A percentile compares a stretch with the other conserved stretches of the same genome.
Evolutionary conservation across 495 filamentous ascomycete genomes (phyloP).

Genomic region (Penicillium coprophilum): DNA sequence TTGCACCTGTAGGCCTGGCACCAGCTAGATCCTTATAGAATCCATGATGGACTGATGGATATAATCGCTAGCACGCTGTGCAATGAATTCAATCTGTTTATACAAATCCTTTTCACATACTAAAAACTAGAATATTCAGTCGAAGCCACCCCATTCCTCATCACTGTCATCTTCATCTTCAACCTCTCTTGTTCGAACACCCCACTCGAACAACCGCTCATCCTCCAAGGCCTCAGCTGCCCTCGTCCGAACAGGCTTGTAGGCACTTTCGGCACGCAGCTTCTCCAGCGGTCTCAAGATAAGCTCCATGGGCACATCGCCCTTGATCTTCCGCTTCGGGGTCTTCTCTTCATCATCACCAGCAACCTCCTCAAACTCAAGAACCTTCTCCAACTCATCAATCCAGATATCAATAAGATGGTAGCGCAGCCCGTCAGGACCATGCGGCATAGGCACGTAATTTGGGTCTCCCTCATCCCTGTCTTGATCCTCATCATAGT

Average conservation of each 20-base stretch:
- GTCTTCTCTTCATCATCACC: slow-evolving; percentile 27
- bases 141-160: slow-evolving; percentile 72
- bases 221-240: slow-evolving; percentile 73
- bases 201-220: slow-evolving; percentile 65
- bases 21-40: slow-evolving; percentile 18
- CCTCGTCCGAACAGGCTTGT: slow-evolving; percentile 69
- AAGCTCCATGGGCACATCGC: slow-evolving; percentile 47
- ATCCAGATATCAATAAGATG: slow-evolving; percentile 91
- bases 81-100: slow-evolving; percentile 19
- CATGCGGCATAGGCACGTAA: slow-evolving; percentile 47
- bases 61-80: slow-evolving; percentile 24
- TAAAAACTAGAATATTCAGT: slow-evolving; percentile 7
- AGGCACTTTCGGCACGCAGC: slow-evolving; percentile 55
- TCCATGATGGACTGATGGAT: slow-evolving; percentile 11
- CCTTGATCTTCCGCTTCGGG: slow-evolving; percentile 34
- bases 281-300: slow-evolving; percentile 61
- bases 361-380: slow-evolving; percentile 50
- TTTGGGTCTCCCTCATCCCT: slow-evolving; percentile 31
- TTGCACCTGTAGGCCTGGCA: neutral
- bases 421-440: slow-evolving; percentile 77
- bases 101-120: slow-evolving; percentile 14
- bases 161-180: slow-evolving; percentile 48
- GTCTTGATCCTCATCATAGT: slow-evolving; percentile 43
- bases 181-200: slow-evolving; percentile 41
- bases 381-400: slow-evolving; percentile 74